phyloP scores from a whole-genome alignment of 495 filamentous ascomycete genomes.

The Penicillium cataractarum region DNA sequence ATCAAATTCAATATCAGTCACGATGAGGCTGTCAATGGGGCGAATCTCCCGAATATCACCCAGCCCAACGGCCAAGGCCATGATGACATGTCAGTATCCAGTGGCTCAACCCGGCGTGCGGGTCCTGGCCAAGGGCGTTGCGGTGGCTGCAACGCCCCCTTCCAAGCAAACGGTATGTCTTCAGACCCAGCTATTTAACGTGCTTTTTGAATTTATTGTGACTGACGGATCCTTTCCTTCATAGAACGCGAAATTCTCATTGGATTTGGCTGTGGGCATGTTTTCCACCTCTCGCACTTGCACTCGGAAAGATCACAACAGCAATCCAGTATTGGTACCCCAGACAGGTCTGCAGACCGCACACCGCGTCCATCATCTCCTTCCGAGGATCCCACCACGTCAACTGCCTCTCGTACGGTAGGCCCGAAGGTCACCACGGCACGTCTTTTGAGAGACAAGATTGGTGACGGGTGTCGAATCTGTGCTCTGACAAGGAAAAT shows the following conservation, averaged over 20 bases:
- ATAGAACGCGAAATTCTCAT: constrained; percentile 77
- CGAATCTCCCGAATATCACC: constrained; percentile 32
- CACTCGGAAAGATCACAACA: constrained; percentile 47
- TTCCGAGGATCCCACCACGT: constrained; percentile 18
- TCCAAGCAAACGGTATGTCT: constrained; percentile 55
- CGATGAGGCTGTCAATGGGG: constrained; percentile 25
- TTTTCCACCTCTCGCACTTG: constrained; percentile 86
- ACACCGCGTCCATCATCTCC: constrained; percentile 39
- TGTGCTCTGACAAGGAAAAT: constrained; percentile 54
- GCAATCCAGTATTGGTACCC: constrained; percentile 20
- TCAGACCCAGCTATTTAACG: not conserved
- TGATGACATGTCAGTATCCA: constrained; percentile 15
- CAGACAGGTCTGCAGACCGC: constrained; percentile 24
- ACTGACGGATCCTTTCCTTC: not conserved
- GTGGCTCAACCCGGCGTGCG: constrained; percentile 28
- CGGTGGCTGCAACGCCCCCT: constrained; percentile 64
- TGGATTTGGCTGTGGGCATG: constrained; percentile 88
- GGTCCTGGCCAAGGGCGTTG: constrained; percentile 44
- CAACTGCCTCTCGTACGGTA: constrained; percentile 60
- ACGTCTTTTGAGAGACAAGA: constrained; percentile 70
- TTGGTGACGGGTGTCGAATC: constrained; percentile 72
- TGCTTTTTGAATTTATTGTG: not conserved
- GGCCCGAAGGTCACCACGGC: constrained; percentile 90
- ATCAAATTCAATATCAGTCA: constrained; percentile 82
- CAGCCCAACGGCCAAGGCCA: constrained; percentile 42